Conservation (phyloP, 345 rosid genomes). For the Arabis hirsuta region DNA sequence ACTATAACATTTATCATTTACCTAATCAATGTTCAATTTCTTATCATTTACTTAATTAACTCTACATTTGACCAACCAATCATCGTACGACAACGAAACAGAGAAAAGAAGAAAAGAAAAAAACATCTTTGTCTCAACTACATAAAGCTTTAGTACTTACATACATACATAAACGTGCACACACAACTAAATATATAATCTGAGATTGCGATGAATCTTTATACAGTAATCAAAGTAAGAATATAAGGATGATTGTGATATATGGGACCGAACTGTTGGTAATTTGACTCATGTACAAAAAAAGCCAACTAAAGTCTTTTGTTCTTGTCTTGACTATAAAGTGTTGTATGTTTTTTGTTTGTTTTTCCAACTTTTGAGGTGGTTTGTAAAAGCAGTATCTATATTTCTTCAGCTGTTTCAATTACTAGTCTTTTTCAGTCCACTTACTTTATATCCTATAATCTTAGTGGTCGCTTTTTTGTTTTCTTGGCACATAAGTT, state of each 20-base stretch:
- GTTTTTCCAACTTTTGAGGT: constrained; percentile 29
- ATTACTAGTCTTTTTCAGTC: constrained; percentile 19
- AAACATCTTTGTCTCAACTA: constrained; percentile 2
- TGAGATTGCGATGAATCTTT: constrained; percentile 12
- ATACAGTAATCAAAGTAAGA: not conserved
- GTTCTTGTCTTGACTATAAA: constrained; percentile 26
- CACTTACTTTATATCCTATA: constrained; percentile 17
- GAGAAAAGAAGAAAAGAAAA: not conserved
- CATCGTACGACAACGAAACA: not conserved
- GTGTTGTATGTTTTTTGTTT: not conserved
- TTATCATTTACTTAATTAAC: too few species aligned
- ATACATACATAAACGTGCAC: not conserved
- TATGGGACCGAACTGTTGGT: constrained; percentile 33
- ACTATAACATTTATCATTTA: too few species aligned
- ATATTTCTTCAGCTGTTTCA: constrained; percentile 17
- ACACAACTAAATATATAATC: not conserved
- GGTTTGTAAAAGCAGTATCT: constrained; percentile 25
- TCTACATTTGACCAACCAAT: not conserved
- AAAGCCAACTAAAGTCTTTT: not conserved
- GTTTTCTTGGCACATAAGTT: constrained; percentile 29
- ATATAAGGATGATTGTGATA: not conserved
- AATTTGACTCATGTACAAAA: not conserved
- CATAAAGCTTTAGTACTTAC: not conserved
- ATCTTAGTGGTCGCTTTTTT: constrained; percentile 25
- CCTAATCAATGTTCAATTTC: too few species aligned